Evolutionary conservation across 23 red algal genomes (phyloP).

Genomic region (Gracilaria gracilis): DNA sequence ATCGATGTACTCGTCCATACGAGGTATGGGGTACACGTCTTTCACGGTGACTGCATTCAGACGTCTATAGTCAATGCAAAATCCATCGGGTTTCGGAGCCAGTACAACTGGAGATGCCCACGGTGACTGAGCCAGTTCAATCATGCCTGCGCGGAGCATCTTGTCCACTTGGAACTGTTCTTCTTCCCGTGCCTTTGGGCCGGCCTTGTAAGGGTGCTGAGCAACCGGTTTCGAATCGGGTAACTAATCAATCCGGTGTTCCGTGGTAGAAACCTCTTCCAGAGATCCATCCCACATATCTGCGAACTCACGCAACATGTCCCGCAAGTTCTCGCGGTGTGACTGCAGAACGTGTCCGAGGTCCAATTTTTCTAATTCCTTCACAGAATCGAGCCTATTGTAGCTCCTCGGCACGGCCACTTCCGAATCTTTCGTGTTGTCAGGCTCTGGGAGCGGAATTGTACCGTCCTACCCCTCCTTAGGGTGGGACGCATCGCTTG

Average conservation of each 20-base stretch:
- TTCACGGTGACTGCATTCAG: constrained; percentile 14
- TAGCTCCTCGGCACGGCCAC: background rate
- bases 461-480: too few relatives aligned
- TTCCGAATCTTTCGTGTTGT: too few relatives aligned
- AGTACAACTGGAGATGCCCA: constrained; percentile 51
- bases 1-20: constrained; percentile 64
- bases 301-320: background rate
- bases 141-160: constrained; percentile 12
- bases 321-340: background rate
- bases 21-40: constrained; percentile 32
- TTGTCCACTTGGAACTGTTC: constrained; percentile 1
- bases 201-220: too few relatives aligned
- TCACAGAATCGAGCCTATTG: background rate
- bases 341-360: background rate
- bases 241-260: too few relatives aligned
- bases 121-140: background rate
- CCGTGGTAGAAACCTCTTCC: too few relatives aligned
- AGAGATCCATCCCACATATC: too few relatives aligned
- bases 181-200: background rate
- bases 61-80: constrained; percentile 54
- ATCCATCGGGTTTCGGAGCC: constrained; percentile 35
- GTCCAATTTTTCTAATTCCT: constrained; percentile 10
- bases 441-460: too few relatives aligned
- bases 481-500: too few relatives aligned
- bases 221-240: too few relatives aligned